Conservation (phyloP, 2,329 filamentous ascomycete genomes). For the Mollisia scopiformis region DNA sequence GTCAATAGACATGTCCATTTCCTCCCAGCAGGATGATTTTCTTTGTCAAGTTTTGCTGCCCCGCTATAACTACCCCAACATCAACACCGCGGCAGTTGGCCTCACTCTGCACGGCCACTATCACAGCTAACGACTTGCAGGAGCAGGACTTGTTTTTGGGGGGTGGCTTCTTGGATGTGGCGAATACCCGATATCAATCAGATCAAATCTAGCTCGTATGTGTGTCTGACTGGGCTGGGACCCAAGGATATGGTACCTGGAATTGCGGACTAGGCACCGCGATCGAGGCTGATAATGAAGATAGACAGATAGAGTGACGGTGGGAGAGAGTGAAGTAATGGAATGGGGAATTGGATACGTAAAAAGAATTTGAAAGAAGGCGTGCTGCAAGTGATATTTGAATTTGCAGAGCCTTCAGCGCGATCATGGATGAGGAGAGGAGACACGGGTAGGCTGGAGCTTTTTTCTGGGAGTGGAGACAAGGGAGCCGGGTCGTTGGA, state of each 20-base stretch:
- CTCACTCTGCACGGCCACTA: conserved; percentile 14
- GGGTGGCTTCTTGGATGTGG: conserved; percentile 23
- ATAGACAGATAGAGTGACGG: conserved; percentile 20
- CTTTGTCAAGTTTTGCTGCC: conserved; percentile 21
- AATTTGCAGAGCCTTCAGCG: conserved; percentile 28
- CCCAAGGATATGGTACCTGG: conserved; percentile 25
- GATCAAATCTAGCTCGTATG: conserved; percentile 26
- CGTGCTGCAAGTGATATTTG: conserved; percentile 30
- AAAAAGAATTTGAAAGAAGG: conserved; percentile 27
- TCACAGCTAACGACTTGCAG: conserved; percentile 32
- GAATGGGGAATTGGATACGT: conserved; percentile 27
- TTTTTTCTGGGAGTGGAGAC: not conserved
- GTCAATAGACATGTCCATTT: conserved; percentile 70
- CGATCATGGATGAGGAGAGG: conserved; percentile 11
- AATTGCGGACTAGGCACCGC: conserved; percentile 19
- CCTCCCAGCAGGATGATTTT: conserved; percentile 9
- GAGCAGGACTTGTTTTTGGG: conserved; percentile 6
- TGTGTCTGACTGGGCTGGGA: conserved; percentile 26
- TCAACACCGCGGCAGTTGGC: conserved; percentile 18
- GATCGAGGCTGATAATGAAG: conserved; percentile 24
- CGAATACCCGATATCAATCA: conserved; percentile 28
- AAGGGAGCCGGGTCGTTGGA: not conserved
- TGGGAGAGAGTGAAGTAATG: conserved; percentile 24
- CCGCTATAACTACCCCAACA: conserved; percentile 26
- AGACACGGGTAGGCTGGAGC: conserved; percentile 3